Evolutionary conservation across 352 stramenopile species (phyloP), one percentile per base, ranked within the genome.

Genomic region (Pythium brassicae): DNA sequence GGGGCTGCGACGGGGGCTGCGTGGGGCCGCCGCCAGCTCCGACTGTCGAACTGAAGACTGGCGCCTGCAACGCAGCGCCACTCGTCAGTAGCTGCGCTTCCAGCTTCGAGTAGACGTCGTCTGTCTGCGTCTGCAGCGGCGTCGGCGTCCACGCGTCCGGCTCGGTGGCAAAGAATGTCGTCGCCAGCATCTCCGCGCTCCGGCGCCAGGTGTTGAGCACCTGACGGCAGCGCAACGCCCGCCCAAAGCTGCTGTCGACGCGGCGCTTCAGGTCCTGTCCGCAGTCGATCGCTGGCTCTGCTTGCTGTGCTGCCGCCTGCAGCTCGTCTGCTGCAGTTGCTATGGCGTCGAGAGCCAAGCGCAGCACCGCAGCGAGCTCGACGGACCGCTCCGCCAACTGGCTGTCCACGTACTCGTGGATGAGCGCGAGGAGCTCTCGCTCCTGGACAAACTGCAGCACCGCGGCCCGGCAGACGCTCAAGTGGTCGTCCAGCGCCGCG

Each of bases 351-450:
- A 39, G 22, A 6, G 49, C 35, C 7, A 11, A 20, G 11, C 12
- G 43, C 25, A 69, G 32, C 12, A 19, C 53, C 6, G 39, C 20
- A 4, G 23, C 49, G 14, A 64, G 48, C 17, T 59, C 29, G 27
- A 56, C 35, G 4, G 39, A 50, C 4, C 44, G 35, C 9, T 61
- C 47, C 12, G 49, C 50, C 25, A 59, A 50, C 37, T 66, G 62
- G 7, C 57, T 75, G 27, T 75, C 67, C 22, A 69, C 23, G 51
- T 62, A 70, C 23, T 75, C 64, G 20, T 50, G 26, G 14, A 65
- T 52, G 4, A 27, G 10, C 22, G 14, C 44, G 4, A 25, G 20
- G n/a, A 67, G 32, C 32, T 2, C 17, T 0, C 6, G 27, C 4
- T 34, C 22, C 9, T 55, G 39, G 2, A 48, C 37, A 2, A 67